Evolutionary conservation across 2,329 filamentous ascomycete genomes (phyloP).

Genomic region (Aspergillus ochraceus): DNA sequence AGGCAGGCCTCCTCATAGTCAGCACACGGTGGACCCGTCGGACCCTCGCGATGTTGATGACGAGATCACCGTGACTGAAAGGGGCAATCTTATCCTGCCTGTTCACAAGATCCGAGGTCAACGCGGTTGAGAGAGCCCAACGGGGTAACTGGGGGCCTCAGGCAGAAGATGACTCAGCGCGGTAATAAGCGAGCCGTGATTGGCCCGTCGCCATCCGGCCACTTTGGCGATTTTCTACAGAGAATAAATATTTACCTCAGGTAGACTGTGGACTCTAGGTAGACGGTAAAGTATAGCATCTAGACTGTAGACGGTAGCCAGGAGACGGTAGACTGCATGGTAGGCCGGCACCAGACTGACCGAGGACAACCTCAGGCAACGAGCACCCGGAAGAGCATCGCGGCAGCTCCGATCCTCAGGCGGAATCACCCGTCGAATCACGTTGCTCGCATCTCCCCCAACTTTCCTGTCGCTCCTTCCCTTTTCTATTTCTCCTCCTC

Average conservation of each 20-base stretch:
- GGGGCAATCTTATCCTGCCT: background rate
- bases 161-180: conserved; percentile 19
- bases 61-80: background rate
- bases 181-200: conserved; percentile 30
- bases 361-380: no score
- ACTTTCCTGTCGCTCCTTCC: conserved; percentile 10
- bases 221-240: conserved; percentile 5
- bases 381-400: background rate
- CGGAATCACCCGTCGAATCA: conserved; percentile 19
- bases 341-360: no score
- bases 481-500: conserved; percentile 7
- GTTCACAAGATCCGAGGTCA: background rate
- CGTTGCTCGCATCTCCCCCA: conserved; percentile 6
- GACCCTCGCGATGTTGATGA: no score
- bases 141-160: background rate
- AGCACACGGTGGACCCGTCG: background rate
- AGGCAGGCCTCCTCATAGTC: no score
- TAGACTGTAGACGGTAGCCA: background rate
- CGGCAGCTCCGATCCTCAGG: conserved; percentile 11
- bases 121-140: background rate
- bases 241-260: no score
- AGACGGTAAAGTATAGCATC: background rate
- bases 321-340: background rate
- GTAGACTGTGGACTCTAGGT: no score
- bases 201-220: conserved; percentile 21